Percentiles rank a stretch among this genome's conserved stretches.
These are phyloP conservation scores for Lipomyces spencermartinsiae DNA, from an alignment of 805 yeast genomes.

Conservation along the genomic window DNA sequence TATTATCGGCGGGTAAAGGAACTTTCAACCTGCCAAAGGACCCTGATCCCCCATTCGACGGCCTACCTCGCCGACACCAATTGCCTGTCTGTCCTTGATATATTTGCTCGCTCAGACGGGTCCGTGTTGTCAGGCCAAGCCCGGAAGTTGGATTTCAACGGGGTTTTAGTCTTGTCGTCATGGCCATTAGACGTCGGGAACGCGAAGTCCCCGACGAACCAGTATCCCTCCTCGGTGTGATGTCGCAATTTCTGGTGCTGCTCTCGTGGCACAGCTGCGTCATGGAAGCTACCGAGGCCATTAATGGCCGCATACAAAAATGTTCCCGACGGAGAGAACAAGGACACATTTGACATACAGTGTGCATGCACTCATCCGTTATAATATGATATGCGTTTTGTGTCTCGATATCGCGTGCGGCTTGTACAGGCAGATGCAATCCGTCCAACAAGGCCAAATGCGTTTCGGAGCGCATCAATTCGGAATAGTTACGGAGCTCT, in stretches of 20 bases:
- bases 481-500: too few relatives aligned
- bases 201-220: neutral
- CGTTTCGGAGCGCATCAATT: too few relatives aligned
- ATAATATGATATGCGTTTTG: slow-evolving; percentile 1
- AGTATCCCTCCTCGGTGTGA: neutral
- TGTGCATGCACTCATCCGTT: slow-evolving; percentile 1
- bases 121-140: neutral
- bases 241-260: neutral
- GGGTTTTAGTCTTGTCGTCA: neutral
- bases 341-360: neutral
- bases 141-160: neutral
- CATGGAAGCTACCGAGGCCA: neutral
- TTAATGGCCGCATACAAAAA: neutral
- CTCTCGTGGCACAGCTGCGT: neutral
- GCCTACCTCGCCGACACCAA: neutral
- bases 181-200: neutral
- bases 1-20: neutral
- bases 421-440: neutral
- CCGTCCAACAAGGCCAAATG: too few relatives aligned
- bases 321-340: slow-evolving; percentile 8
- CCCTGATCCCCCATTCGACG: neutral
- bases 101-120: neutral
- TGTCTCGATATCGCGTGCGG: neutral
- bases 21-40: neutral
- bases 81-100: neutral